phyloP scores from a whole-genome alignment of 352 stramenopile species.

The Peronospora destructor region DNA sequence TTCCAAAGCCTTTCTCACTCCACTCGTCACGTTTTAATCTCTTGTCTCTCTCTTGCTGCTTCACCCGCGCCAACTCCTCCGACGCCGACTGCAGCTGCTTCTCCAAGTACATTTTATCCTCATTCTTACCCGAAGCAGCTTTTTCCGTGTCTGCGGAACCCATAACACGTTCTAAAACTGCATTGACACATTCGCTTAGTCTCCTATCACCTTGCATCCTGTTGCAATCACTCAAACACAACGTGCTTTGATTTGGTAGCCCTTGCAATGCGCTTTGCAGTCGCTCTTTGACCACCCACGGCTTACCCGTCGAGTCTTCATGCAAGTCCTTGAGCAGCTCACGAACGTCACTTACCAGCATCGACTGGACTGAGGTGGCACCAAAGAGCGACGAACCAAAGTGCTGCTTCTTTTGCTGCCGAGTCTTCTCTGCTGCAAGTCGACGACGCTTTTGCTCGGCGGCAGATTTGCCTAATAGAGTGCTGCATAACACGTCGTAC shows the following conservation, averaged over 20 bases:
- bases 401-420: constrained; percentile 18
- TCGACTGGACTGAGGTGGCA: constrained; percentile 31
- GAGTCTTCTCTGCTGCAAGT: constrained; percentile 11
- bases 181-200: constrained; percentile 2
- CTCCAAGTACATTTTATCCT: constrained; percentile 52
- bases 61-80: constrained; percentile 21
- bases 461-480: constrained; percentile 43
- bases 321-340: constrained; percentile 53
- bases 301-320: constrained; percentile 54
- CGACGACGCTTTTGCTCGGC: constrained; percentile 25
- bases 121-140: constrained; percentile 25
- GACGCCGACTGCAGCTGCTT: constrained; percentile 44
- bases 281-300: constrained; percentile 55
- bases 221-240: neutral
- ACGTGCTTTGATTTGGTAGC: constrained; percentile 46
- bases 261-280: constrained; percentile 58
- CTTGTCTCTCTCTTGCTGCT: constrained; percentile 24
- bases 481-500: constrained; percentile 74
- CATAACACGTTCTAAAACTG: constrained; percentile 54
- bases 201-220: neutral
- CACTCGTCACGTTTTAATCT: constrained; percentile 20
- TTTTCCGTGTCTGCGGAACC: constrained; percentile 23
- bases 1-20: constrained; percentile 11
- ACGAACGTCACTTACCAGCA: constrained; percentile 61
- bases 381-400: constrained; percentile 25